phyloP scores from a whole-genome alignment of 176 grass and related monocot species.

The Eremochloa ophiuroides region DNA sequence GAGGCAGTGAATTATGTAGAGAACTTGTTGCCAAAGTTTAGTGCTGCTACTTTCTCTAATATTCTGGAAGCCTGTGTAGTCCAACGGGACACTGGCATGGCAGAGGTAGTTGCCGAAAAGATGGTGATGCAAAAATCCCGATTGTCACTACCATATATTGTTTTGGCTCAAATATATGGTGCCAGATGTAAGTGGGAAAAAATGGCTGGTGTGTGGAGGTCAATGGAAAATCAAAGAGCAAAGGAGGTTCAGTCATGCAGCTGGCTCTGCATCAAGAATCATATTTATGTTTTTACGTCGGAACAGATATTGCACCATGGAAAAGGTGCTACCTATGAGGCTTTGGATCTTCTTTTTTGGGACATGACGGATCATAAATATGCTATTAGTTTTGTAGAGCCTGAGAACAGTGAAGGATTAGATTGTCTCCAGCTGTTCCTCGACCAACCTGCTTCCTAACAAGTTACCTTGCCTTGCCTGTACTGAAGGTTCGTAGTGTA shows the following conservation, averaged over 20 bases:
- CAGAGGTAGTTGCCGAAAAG: slow-evolving; percentile 61
- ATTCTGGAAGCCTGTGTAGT: slow-evolving; percentile 74
- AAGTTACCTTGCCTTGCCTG: neutral
- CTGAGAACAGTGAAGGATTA: slow-evolving; percentile 3
- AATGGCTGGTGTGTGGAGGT: slow-evolving; percentile 72
- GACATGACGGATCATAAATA: slow-evolving; percentile 39
- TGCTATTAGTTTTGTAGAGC: slow-evolving; percentile 4
- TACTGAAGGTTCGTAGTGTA: neutral
- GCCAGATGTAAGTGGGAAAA: slow-evolving; percentile 79
- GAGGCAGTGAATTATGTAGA: slow-evolving; percentile 63
- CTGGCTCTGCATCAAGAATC: slow-evolving; percentile 69
- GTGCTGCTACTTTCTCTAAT: slow-evolving; percentile 35
- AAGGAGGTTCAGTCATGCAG: slow-evolving; percentile 58
- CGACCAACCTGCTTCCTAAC: neutral
- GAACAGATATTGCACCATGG: slow-evolving; percentile 63
- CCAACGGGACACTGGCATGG: slow-evolving; percentile 42
- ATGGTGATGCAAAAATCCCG: slow-evolving; percentile 48
- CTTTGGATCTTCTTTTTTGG: slow-evolving; percentile 56
- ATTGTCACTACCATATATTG: slow-evolving; percentile 59
- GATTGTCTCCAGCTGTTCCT: slow-evolving; percentile 7
- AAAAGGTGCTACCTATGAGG: slow-evolving; percentile 48
- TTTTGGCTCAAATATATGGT: slow-evolving; percentile 59
- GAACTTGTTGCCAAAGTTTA: slow-evolving; percentile 34
- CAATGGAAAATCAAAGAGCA: slow-evolving; percentile 55
- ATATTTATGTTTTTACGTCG: slow-evolving; percentile 51